Percentiles rank a stretch among this genome's conserved stretches.
Conservation (phyloP, 2,329 filamentous ascomycete species). For the Colletotrichum liriopes region DNA sequence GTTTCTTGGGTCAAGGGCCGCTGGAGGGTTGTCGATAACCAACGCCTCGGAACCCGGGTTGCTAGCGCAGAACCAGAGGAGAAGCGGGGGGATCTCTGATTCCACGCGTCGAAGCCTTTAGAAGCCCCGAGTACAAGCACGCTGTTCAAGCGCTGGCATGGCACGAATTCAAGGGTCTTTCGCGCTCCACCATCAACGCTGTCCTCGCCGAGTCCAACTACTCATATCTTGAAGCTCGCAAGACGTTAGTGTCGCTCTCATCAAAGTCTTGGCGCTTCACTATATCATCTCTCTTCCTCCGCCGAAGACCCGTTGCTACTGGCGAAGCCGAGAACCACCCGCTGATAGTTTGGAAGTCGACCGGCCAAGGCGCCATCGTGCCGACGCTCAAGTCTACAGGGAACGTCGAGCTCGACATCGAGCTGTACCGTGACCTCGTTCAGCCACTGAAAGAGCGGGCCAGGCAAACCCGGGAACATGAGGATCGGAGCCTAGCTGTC, state of each 20-base stretch:
- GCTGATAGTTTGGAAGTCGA: slow-evolving; percentile 73
- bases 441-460: slow-evolving; percentile 65
- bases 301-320: slow-evolving; percentile 71
- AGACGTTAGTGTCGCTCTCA: slow-evolving; percentile 77
- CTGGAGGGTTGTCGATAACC: slow-evolving; percentile 64
- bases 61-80: slow-evolving; percentile 49
- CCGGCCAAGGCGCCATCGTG: slow-evolving; percentile 66
- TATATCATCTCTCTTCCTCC: slow-evolving; percentile 79
- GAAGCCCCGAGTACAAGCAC: slow-evolving; percentile 76
- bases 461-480: slow-evolving; percentile 61
- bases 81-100: slow-evolving; percentile 51
- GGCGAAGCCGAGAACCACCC: slow-evolving; percentile 73
- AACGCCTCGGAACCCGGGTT: slow-evolving; percentile 51
- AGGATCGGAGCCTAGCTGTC: slow-evolving; percentile 68
- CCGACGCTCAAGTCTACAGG: slow-evolving; percentile 78
- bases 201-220: slow-evolving; percentile 87
- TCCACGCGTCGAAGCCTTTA: slow-evolving; percentile 76
- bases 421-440: slow-evolving; percentile 73
- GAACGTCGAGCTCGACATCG: slow-evolving; percentile 74
- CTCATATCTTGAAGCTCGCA: slow-evolving; percentile 81
- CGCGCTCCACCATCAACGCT: slow-evolving; percentile 81
- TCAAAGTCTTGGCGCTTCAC: slow-evolving; percentile 85
- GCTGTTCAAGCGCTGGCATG: slow-evolving; percentile 79
- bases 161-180: slow-evolving; percentile 83
- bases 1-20: slow-evolving; percentile 80